Conservation (phyloP, 2,329 filamentous ascomycete genomes). For the Huntiella abstrusa region DNA sequence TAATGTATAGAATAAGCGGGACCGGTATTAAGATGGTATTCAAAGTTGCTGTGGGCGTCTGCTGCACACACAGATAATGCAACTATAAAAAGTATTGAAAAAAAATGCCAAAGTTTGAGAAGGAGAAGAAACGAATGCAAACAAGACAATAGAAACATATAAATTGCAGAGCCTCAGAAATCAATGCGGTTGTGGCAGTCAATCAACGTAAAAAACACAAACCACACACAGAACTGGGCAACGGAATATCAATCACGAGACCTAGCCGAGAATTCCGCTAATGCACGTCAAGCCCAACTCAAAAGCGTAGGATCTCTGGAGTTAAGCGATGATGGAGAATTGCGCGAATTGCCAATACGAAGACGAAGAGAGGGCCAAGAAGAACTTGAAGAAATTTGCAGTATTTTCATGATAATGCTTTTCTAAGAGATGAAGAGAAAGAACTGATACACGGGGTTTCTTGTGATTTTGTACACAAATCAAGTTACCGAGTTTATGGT, state of each 20-base stretch:
- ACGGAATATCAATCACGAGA: conserved; percentile 7
- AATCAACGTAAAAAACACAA: neutral
- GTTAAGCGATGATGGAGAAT: neutral
- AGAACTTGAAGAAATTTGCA: neutral
- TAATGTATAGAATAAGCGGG: too few relatives aligned
- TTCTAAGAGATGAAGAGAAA: too few relatives aligned
- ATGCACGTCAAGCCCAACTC: neutral
- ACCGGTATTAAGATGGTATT: too few relatives aligned
- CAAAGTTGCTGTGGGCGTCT: too few relatives aligned
- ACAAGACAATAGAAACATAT: neutral
- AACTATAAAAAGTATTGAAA: too few relatives aligned
- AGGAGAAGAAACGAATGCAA: neutral
- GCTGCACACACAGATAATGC: too few relatives aligned
- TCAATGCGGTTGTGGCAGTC: neutral
- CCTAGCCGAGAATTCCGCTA: conserved; percentile 4
- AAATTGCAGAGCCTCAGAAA: neutral
- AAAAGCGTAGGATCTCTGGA: neutral
- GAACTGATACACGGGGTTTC: too few relatives aligned
- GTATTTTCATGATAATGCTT: too few relatives aligned
- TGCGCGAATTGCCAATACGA: neutral
- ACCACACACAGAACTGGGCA: neutral
- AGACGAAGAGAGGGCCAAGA: neutral
- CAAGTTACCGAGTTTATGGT: neutral
- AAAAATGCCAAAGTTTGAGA: too few relatives aligned
- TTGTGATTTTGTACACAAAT: neutral